Evolutionary conservation across 2,329 filamentous ascomycete species (phyloP).

Genomic region (Apiospora phragmitis): DNA sequence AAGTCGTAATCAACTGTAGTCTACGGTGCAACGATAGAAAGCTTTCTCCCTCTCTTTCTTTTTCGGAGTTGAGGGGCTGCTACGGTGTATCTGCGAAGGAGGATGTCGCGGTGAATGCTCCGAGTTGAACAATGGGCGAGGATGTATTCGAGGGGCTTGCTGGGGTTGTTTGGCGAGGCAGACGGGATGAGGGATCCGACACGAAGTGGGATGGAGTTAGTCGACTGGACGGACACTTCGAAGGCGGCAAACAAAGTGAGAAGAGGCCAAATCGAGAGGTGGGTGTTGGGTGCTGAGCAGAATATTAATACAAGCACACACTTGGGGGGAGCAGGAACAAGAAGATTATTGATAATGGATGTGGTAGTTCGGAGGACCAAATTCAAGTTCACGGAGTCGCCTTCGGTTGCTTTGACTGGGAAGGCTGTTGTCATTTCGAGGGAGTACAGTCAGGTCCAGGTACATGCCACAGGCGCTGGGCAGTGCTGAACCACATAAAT

Average conservation of each 20-base stretch:
- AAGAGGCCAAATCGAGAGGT: neutral
- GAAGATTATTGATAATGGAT: conserved; percentile 9
- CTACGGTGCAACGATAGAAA: neutral
- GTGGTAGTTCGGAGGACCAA: neutral
- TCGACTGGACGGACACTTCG: neutral
- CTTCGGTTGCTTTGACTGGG: neutral
- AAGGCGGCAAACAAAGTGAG: neutral
- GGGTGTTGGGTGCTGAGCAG: neutral
- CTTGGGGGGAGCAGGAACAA: conserved; percentile 2
- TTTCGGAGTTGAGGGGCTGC: neutral
- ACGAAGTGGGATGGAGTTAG: conserved; percentile 1
- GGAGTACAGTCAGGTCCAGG: neutral
- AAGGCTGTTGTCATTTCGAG: neutral
- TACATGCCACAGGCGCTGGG: neutral
- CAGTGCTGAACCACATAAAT: neutral
- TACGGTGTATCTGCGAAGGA: neutral
- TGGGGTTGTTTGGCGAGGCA: neutral
- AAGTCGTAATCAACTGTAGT: neutral
- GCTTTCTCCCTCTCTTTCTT: neutral
- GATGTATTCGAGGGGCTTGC: neutral
- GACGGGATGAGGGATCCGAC: neutral
- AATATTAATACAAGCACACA: conserved; percentile 5
- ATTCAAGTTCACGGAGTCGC: conserved; percentile 1
- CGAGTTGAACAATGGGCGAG: neutral
- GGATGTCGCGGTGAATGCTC: neutral